Evolutionary conservation across 2,329 filamentous ascomycete genomes (phyloP), one percentile per base, ranked within the genome.

Genomic region (Cytospora leucostoma): DNA sequence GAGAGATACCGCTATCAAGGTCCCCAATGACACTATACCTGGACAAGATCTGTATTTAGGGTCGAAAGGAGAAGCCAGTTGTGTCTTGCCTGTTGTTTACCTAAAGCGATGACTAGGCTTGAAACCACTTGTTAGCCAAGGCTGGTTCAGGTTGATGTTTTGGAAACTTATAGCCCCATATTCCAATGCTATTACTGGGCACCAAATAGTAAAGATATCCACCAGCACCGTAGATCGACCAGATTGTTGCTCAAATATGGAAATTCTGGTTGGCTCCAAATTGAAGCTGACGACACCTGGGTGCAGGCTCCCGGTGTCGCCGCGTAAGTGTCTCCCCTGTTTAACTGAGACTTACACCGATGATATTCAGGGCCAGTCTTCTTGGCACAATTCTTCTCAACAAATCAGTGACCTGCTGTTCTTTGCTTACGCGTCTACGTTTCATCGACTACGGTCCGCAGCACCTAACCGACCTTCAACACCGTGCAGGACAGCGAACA

Each of bases 231-330:
- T 33, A 49, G 6, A 33, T n/a, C 35, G n/a, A 37, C 58, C 50
- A 40, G 38, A 32, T 32, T 34, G 35, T 19, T 19, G 27, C 10
- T 53, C 76, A 78, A 70, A 79, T 69, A 10, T 27, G 40, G 11
- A 55, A 35, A 49, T 37, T 17, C 33, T 61, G 51, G 50, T 61
- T 61, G 59, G 59, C 35, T n/a, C 37, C 44, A 32, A 37, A n/a
- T 13, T n/a, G 37, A 58, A 52, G 60, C 60, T 62, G 56, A 62
- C 54, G 60, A 62, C 59, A 51, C 60, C 34, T 21, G 34, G 38
- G 37, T 52, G 53, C 53, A 27, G 59, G 52, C 54, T 57, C 59
- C 59, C 27, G 52, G 37, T 33, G 40, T 19, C 59, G 19, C 60
- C 44, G 53, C 44, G 57, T 38, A 32, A 40, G 35, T 51, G 53